Conservation (phyloP, 192 early-diverging fungal species). For the Gonapodya sp. region DNA sequence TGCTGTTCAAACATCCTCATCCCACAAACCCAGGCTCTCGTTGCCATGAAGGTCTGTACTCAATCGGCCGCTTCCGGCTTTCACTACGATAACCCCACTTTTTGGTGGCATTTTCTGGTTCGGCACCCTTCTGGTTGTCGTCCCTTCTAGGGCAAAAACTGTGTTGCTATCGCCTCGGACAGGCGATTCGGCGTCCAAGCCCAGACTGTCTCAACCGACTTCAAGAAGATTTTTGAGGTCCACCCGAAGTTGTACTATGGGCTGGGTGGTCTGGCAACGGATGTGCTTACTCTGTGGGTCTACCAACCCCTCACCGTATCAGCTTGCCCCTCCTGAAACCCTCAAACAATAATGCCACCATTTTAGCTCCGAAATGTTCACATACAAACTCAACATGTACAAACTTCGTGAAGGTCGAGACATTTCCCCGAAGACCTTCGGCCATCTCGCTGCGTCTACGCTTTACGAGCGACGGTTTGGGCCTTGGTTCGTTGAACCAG, state of each 20-base stretch:
- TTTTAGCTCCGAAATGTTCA: constrained; percentile 78
- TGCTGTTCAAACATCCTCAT: background rate
- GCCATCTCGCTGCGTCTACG: constrained; percentile 87
- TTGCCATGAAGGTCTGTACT: background rate
- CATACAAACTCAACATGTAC: constrained; percentile 94
- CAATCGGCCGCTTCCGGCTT: background rate
- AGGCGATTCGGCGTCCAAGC: constrained; percentile 85
- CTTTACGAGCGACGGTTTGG: constrained; percentile 93
- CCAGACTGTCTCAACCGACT: constrained; percentile 88
- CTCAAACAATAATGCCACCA: background rate
- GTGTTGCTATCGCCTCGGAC: constrained; percentile 95
- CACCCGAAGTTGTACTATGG: constrained; percentile 82
- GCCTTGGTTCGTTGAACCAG: constrained; percentile 89
- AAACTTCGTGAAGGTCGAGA: constrained; percentile 89
- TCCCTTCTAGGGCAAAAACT: constrained; percentile 94
- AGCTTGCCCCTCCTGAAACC: background rate
- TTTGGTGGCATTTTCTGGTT: background rate
- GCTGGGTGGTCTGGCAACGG: constrained; percentile 88
- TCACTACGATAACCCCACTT: background rate
- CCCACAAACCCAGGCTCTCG: background rate
- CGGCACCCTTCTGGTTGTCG: constrained; percentile 13
- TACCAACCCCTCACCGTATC: background rate
- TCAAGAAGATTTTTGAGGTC: constrained; percentile 85
- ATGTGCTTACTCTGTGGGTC: constrained; percentile 87
- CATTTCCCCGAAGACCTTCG: constrained; percentile 88